Base-by-base conservation (phyloP, 306 rosid genomes). In the Quercus bicolor region DNA sequence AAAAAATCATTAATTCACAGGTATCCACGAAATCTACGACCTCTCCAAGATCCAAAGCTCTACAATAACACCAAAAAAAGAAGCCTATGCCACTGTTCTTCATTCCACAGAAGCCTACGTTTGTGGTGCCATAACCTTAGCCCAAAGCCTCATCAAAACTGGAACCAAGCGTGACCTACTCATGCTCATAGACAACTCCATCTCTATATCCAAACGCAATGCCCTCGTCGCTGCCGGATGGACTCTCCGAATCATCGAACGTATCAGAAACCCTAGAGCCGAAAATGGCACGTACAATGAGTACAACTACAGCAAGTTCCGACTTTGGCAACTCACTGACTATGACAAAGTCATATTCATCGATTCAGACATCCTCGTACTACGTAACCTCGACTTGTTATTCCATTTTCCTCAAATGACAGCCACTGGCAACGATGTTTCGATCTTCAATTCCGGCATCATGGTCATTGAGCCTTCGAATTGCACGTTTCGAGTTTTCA, bases 391-490 rank as follows among this genome's bases (percentile, higher is more conserved):
- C 23, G 99, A 95, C 76, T 82, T 95, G 31, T 90, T 95, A 80
- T 95, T 95, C 85, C 79, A 92, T 55, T 95, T 95, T 56, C 99
- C 99, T 0, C 96, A 95, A 31, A 86, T 95, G 86, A 71, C 99
- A 0, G 98, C 98, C 5, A 88, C 90, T 15, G 99, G 99, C 2
- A 95, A 95, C 78, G 99, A 95, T 79, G 86, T 87, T 19, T 85
- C 91, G 5, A 77, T 95, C 74, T 95, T 95, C 89, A 95, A 95
- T 70, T 95, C 99, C 2, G 99, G 99, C 31, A 72, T 95, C 9
- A 95, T 95, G 99, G 91, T 95, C 4, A 80, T 95, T 29, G 99
- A 95, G 53, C 99, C 99, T 4, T 93, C 97, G 7, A 90, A 95
- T 13, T 95, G 99, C 51, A 93, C 99, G 0, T 95, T 93, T 82